These are phyloP conservation scores for Dactylellina cionopaga DNA, from an alignment of 2,329 filamentous ascomycete species.

Conservation along the genomic window DNA sequence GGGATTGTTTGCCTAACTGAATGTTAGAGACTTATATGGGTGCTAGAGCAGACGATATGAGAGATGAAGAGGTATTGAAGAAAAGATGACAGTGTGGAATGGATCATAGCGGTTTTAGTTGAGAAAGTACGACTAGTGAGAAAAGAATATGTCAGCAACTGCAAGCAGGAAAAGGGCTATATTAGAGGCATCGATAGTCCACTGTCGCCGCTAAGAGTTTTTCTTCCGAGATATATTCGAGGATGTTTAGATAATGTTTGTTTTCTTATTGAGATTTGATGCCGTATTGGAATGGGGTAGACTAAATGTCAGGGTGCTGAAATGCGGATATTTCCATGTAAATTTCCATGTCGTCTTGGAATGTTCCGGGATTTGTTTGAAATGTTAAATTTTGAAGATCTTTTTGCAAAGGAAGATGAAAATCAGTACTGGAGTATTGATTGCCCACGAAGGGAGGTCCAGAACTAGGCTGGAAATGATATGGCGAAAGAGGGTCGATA, in stretches of 20 bases:
- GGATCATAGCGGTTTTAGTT: not conserved
- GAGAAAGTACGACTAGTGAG: slow-evolving; percentile 1
- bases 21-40: slow-evolving; percentile 21
- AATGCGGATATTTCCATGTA: slow-evolving; percentile 12
- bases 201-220: not conserved
- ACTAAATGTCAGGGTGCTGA: not conserved
- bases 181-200: too few relatives aligned
- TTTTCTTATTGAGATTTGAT: not conserved
- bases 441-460: not conserved
- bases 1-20: not conserved
- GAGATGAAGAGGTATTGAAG: slow-evolving; percentile 10
- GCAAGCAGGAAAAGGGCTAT: too few relatives aligned
- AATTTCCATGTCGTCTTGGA: slow-evolving; percentile 9
- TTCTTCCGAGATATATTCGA: slow-evolving; percentile 3
- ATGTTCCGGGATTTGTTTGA: slow-evolving; percentile 2
- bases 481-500: not conserved
- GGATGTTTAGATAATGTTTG: not conserved
- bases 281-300: not conserved
- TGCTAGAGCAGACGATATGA: slow-evolving; percentile 33
- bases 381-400: slow-evolving; percentile 5
- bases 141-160: slow-evolving; percentile 3
- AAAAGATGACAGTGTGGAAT: not conserved
- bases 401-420: not conserved
- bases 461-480: not conserved
- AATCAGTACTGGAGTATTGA: slow-evolving; percentile 14